These are phyloP conservation scores for Coelastrella sp. DNA, from an alignment of 139 green algal genomes.

Conservation along the genomic window DNA sequence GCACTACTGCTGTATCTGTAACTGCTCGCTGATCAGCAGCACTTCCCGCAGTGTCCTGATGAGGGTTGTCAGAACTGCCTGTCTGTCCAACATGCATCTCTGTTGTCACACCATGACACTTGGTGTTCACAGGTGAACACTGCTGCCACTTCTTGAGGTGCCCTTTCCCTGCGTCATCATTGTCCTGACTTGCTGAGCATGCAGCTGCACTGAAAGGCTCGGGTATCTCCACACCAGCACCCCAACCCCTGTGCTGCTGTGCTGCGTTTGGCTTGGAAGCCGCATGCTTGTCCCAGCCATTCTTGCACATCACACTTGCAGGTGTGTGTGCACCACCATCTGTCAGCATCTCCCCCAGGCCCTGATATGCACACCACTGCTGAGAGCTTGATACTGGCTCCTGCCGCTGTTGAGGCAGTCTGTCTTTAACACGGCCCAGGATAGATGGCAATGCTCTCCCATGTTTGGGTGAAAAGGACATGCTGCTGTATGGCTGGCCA, in stretches of 20 bases:
- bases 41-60: too few species aligned
- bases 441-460: not conserved
- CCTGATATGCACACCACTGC: constrained; percentile 23
- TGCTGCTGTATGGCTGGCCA: constrained; percentile 28
- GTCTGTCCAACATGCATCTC: too few species aligned
- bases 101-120: too few species aligned
- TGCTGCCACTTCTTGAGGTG: not conserved
- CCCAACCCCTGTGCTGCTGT: too few species aligned
- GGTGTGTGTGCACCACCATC: not conserved
- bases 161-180: not conserved
- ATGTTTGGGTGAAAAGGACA: not conserved
- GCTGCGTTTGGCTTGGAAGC: not conserved
- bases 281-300: constrained; percentile 5
- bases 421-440: not conserved
- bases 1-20: constrained; percentile 6
- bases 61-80: too few species aligned
- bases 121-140: too few species aligned
- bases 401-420: not conserved
- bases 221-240: not conserved
- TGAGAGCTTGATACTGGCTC: not conserved
- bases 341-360: constrained; percentile 8
- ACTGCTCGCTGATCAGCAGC: not conserved
- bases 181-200: not conserved
- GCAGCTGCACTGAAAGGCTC: not conserved
- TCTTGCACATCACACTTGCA: constrained; percentile 29